These are phyloP conservation scores for Monascus ruber DNA, from an alignment of 2,329 filamentous ascomycete species.

Conservation along the genomic window DNA sequence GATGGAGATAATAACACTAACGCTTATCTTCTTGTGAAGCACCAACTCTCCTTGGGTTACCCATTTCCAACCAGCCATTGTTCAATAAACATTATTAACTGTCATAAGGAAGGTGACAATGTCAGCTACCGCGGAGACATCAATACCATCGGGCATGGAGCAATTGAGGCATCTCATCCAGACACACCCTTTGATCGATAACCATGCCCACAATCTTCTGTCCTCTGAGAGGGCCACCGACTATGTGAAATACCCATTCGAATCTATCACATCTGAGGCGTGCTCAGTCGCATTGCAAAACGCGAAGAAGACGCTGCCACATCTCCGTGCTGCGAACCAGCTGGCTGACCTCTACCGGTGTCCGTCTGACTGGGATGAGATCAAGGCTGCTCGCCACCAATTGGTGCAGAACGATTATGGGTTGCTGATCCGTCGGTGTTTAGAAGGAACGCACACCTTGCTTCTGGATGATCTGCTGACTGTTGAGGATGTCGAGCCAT, in stretches of 20 bases:
- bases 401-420: constrained; percentile 41
- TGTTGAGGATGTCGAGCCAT: constrained; percentile 43
- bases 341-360: constrained; percentile 55
- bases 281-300: constrained; percentile 55
- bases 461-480: constrained; percentile 69
- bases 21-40: too few species aligned
- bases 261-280: constrained; percentile 62
- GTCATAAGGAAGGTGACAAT: too few species aligned
- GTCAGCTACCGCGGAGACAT: too few species aligned
- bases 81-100: too few species aligned
- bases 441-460: constrained; percentile 60
- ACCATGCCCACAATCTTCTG: constrained; percentile 38
- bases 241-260: constrained; percentile 35
- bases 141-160: too few species aligned
- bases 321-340: constrained; percentile 59
- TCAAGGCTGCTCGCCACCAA: constrained; percentile 39
- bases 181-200: constrained; percentile 35
- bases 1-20: too few species aligned
- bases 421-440: constrained; percentile 51
- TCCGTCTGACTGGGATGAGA: constrained; percentile 49
- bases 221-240: constrained; percentile 19
- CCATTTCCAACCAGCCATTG: too few species aligned
- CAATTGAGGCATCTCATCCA: constrained; percentile 17
- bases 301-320: constrained; percentile 51
- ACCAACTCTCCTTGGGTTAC: too few species aligned